phyloP scores from a whole-genome alignment of 768 basidiomycete genomes.

The Tulasnella sp. region DNA sequence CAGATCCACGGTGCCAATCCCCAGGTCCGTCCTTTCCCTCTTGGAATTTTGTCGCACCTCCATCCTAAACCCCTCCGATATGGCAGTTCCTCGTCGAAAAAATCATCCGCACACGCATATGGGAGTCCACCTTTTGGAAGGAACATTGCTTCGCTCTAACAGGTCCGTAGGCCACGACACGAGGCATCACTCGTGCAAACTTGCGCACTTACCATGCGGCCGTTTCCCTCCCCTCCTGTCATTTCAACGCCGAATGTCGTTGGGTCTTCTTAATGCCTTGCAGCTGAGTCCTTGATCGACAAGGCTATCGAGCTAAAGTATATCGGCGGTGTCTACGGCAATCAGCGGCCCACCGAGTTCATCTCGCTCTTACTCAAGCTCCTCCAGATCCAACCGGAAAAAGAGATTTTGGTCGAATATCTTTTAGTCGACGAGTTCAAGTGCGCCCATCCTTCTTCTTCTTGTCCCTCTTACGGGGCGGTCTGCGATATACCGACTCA shows the following conservation, averaged over 20 bases:
- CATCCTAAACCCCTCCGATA: conserved; percentile 41
- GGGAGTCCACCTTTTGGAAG: conserved; percentile 95
- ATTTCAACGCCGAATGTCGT: not conserved
- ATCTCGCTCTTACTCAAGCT: conserved; percentile 90
- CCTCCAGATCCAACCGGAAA: conserved; percentile 95
- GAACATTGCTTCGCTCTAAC: conserved; percentile 98
- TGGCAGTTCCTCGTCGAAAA: conserved; percentile 89
- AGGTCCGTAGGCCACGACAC: conserved; percentile 53
- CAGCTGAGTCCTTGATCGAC: conserved; percentile 93
- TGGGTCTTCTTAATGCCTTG: conserved; percentile 16
- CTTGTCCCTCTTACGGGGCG: not conserved
- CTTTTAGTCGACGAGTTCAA: conserved; percentile 97
- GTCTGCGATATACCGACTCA: conserved; percentile 20
- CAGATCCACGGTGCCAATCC: conserved; percentile 98
- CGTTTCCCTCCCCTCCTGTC: not conserved
- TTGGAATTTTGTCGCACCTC: conserved; percentile 5
- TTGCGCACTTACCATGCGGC: conserved; percentile 32
- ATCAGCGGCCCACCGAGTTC: conserved; percentile 93
- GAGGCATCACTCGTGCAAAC: conserved; percentile 16
- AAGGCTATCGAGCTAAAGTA: conserved; percentile 79
- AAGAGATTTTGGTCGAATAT: conserved; percentile 95
- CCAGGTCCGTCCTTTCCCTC: conserved; percentile 59
- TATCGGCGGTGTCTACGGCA: conserved; percentile 94
- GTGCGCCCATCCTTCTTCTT: conserved; percentile 53
- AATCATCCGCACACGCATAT: conserved; percentile 93